A percentile compares a stretch with the other conserved stretches of the same genome.
These are phyloP conservation scores for Microbotryomycetes sp. DNA, from an alignment of 1,284 basidiomycete genomes.

Conservation along the genomic window DNA sequence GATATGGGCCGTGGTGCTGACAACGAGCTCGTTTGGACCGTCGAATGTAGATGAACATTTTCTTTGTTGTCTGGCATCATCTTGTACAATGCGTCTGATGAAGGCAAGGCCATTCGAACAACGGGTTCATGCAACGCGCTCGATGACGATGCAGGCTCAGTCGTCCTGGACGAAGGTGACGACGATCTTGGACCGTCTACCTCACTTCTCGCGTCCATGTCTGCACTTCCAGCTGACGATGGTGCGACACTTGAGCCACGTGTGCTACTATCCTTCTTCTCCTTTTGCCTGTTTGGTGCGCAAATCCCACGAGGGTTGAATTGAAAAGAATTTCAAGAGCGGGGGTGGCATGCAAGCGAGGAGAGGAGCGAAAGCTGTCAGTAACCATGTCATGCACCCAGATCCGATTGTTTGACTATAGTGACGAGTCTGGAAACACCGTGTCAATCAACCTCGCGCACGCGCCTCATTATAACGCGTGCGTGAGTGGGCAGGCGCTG, in stretches of 20 bases:
- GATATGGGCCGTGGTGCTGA: neutral
- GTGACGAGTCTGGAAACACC: too few species aligned
- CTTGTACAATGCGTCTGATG: neutral
- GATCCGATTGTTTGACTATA: too few species aligned
- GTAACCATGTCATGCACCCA: too few species aligned
- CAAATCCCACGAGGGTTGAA: neutral
- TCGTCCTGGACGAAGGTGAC: conserved; percentile 22
- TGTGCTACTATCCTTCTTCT: conserved; percentile 26
- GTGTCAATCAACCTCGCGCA: too few species aligned
- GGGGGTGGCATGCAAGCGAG: too few species aligned
- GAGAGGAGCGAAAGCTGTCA: too few species aligned
- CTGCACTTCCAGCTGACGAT: conserved; percentile 19
- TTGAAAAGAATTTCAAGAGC: too few species aligned
- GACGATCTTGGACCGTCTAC: conserved; percentile 24
- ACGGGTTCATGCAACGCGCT: neutral
- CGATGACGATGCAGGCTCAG: neutral
- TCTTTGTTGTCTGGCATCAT: neutral
- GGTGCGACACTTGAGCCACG: conserved; percentile 4
- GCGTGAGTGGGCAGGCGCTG: neutral
- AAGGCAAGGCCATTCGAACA: neutral
- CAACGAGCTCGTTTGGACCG: neutral
- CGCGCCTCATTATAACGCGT: too few species aligned
- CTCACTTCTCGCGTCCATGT: conserved; percentile 10
- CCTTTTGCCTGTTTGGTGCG: conserved; percentile 27
- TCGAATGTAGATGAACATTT: neutral